Evolutionary conservation across 1,139 yeast genomes (phyloP).

Genomic region (Wickerhamomyces sp.): DNA sequence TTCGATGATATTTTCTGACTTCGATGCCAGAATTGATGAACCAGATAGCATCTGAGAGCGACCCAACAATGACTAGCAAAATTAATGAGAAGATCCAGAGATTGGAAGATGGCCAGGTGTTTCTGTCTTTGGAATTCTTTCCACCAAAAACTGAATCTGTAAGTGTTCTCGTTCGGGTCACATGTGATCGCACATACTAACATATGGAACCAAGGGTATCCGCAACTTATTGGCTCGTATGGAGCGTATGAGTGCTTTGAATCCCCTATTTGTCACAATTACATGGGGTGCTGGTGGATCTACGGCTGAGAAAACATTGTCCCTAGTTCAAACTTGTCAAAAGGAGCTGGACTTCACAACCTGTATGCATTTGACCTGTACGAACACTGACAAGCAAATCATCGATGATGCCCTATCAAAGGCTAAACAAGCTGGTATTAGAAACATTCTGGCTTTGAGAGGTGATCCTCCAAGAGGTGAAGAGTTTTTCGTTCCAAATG

Average conservation of each 20-base stretch:
- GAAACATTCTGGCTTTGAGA: slow-evolving; percentile 84
- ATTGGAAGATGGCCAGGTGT: slow-evolving; percentile 49
- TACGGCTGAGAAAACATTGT: slow-evolving; percentile 81
- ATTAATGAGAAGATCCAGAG: slow-evolving; percentile 52
- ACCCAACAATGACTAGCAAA: slow-evolving; percentile 30
- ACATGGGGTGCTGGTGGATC: slow-evolving; percentile 99
- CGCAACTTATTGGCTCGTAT: slow-evolving; percentile 81
- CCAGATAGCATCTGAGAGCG: too few species aligned
- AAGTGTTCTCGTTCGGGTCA: slow-evolving; percentile 16
- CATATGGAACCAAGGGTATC: slow-evolving; percentile 50
- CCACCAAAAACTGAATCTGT: slow-evolving; percentile 89
- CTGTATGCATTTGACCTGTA: slow-evolving; percentile 92
- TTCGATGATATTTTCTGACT: neutral
- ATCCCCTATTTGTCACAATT: slow-evolving; percentile 84
- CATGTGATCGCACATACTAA: neutral
- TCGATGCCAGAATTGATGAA: too few species aligned
- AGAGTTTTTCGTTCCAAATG: slow-evolving; percentile 49
- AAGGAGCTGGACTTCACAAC: slow-evolving; percentile 76
- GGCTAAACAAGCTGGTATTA: slow-evolving; percentile 75
- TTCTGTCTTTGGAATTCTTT: slow-evolving; percentile 88
- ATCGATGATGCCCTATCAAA: slow-evolving; percentile 72
- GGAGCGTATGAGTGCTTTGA: slow-evolving; percentile 81
- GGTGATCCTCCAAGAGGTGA: slow-evolving; percentile 95
- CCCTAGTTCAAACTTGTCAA: slow-evolving; percentile 75
- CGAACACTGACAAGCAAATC: slow-evolving; percentile 74